A percentile compares a stretch with the other conserved stretches of the same genome.
Evolutionary conservation across 2,329 filamentous ascomycete species (phyloP).

Genomic region (Ceratocystis diversiconidia): DNA sequence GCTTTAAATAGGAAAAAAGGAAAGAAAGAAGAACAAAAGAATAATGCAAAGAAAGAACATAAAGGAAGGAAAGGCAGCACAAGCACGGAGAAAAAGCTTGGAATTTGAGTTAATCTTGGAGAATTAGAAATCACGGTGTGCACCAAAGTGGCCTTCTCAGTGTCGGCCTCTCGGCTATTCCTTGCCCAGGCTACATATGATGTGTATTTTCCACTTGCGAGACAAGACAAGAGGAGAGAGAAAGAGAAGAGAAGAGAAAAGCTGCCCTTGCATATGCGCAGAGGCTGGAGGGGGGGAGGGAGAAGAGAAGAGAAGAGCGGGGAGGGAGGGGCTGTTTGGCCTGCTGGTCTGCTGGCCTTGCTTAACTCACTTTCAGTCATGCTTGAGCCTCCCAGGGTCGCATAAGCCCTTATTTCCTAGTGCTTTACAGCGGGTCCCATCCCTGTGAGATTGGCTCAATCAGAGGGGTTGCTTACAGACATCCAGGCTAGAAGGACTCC

Average conservation of each 20-base stretch:
- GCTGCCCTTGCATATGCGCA: neutral
- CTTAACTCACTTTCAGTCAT: neutral
- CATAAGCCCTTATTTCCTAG: neutral
- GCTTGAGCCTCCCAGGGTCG: neutral
- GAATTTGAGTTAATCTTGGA: no score
- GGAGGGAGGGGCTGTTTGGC: neutral
- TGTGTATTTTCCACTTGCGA: neutral
- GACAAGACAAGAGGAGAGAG: neutral
- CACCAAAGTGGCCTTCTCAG: neutral
- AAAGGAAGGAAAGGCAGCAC: neutral
- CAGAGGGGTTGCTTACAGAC: neutral
- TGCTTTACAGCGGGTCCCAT: neutral
- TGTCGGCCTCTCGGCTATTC: neutral
- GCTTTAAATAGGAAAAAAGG: no score
- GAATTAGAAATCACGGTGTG: neutral
- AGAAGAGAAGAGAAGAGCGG: neutral
- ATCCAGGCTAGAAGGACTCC: neutral
- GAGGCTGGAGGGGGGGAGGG: neutral
- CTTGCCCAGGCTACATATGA: neutral
- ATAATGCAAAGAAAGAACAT: neutral
- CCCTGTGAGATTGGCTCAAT: neutral
- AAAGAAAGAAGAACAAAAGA: neutral
- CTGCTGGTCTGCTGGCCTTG: neutral
- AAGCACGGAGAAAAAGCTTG: no score
- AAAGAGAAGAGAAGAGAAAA: neutral